Evolutionary conservation across 345 rosid genomes (phyloP).

Genomic region (Arabidopsis suecica): DNA sequence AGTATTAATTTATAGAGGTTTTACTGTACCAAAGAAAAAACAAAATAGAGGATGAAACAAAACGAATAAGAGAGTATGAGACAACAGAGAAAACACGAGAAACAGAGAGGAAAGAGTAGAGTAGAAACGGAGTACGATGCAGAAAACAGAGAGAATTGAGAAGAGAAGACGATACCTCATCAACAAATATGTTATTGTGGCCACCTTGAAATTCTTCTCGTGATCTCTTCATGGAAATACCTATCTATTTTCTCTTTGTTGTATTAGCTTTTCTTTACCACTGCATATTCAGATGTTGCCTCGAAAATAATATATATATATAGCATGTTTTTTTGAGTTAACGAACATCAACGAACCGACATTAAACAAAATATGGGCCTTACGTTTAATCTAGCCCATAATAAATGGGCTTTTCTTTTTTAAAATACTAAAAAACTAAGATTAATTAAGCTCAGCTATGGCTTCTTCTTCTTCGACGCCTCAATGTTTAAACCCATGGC

Average conservation of each 20-base stretch:
- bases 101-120: slow-evolving; percentile 9
- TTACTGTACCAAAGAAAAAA: not conserved
- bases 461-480: no score
- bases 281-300: no score
- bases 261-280: not conserved
- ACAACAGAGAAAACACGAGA: not conserved
- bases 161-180: slow-evolving; percentile 27
- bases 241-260: not conserved
- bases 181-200: not conserved
- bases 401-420: no score
- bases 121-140: slow-evolving; percentile 14
- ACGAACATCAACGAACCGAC: no score
- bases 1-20: no score
- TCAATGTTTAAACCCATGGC: no score
- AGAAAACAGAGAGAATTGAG: not conserved
- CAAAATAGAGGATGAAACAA: not conserved
- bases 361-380: no score
- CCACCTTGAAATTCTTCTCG: not conserved
- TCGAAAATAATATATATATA: no score
- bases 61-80: not conserved
- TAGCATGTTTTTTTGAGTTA: no score
- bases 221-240: not conserved
- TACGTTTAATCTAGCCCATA: no score
- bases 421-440: no score
- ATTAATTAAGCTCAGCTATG: no score